Conservation (phyloP, 352 stramenopile species). For the Aphanomyces euteiches region DNA sequence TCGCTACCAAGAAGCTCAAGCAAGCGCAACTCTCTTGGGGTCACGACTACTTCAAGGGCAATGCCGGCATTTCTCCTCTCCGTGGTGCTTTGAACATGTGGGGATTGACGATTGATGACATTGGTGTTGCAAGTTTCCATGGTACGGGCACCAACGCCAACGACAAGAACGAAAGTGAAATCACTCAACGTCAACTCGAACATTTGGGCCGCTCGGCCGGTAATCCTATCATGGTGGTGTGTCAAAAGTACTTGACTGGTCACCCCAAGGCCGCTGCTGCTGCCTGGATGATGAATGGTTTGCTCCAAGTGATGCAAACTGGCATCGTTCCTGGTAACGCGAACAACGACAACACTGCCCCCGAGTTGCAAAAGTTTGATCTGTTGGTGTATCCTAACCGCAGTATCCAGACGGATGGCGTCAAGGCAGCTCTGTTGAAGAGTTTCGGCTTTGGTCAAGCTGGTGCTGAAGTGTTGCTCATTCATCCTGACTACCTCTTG, state of each 20-base stretch:
- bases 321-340: constrained; percentile 35
- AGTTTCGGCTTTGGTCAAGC: constrained; percentile 83
- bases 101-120: constrained; percentile 75
- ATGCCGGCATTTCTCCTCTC: constrained; percentile 66
- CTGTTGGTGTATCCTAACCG: constrained; percentile 38
- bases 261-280: constrained; percentile 39
- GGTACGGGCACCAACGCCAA: constrained; percentile 40
- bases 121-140: constrained; percentile 79
- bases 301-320: constrained; percentile 35
- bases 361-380: constrained; percentile 34
- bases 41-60: constrained; percentile 55
- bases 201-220: constrained; percentile 36
- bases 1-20: constrained; percentile 68
- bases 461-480: constrained; percentile 63
- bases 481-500: constrained; percentile 66
- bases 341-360: constrained; percentile 38
- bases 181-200: constrained; percentile 37
- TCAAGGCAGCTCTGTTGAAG: constrained; percentile 76
- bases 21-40: constrained; percentile 64
- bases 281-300: constrained; percentile 42
- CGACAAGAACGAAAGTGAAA: constrained; percentile 39
- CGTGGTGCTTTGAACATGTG: constrained; percentile 70
- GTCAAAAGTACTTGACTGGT: constrained; percentile 41
- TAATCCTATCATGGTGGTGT: constrained; percentile 37
- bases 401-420: constrained; percentile 31